phyloP scores from a whole-genome alignment of 768 basidiomycete genomes.

The Rickenella mellea region DNA sequence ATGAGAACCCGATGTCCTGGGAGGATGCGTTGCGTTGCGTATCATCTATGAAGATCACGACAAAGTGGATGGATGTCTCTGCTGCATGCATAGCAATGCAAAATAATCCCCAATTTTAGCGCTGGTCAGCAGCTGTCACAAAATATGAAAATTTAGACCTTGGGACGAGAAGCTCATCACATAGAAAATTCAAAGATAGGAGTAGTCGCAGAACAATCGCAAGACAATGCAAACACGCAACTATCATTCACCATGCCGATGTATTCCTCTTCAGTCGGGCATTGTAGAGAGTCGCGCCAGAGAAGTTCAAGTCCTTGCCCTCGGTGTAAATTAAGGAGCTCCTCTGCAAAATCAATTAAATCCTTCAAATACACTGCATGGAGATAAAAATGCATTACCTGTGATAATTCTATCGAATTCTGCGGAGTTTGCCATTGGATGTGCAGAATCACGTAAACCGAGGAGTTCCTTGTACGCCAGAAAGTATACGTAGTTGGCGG shows the following conservation, averaged over 20 bases:
- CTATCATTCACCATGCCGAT: constrained; percentile 43
- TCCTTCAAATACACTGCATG: not conserved
- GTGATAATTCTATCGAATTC: constrained; percentile 21
- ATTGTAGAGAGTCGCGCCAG: constrained; percentile 38
- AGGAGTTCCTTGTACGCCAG: constrained; percentile 36
- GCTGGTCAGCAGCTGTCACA: no score
- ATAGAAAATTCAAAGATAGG: not conserved
- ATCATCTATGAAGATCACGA: no score
- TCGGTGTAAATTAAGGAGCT: constrained; percentile 40
- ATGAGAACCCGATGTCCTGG: no score
- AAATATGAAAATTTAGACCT: not conserved
- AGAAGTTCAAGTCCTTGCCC: constrained; percentile 43
- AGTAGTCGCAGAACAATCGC: not conserved
- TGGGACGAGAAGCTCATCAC: not conserved
- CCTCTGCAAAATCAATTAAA: constrained; percentile 21
- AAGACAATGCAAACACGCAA: constrained; percentile 8
- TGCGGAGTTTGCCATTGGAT: not conserved
- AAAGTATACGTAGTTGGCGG: constrained; percentile 44
- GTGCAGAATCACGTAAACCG: constrained; percentile 16
- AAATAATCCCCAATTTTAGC: no score
- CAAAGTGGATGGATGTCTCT: no score
- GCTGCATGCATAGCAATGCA: no score
- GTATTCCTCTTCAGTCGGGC: constrained; percentile 43
- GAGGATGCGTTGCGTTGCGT: no score
- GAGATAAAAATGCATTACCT: constrained; percentile 20